These are phyloP conservation scores for Fusarium tricinctum DNA, from an alignment of 2,329 filamentous ascomycete genomes.

Conservation along the genomic window DNA sequence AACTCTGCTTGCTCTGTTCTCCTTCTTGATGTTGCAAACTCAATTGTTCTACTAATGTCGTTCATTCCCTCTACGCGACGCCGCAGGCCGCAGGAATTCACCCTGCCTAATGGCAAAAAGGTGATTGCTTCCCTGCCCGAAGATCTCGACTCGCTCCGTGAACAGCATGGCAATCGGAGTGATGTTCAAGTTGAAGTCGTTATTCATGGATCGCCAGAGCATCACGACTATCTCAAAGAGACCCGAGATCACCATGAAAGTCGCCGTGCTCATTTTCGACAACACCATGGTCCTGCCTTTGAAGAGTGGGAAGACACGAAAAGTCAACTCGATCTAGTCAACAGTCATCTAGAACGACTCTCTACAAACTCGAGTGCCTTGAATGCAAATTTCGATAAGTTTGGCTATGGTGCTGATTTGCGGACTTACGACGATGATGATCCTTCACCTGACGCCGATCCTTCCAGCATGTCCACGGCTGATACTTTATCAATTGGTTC, in stretches of 20 bases:
- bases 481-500: constrained; percentile 48
- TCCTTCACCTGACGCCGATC: constrained; percentile 15
- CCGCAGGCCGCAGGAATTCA: constrained; percentile 65
- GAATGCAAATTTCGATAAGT: constrained; percentile 73
- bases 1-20: not conserved
- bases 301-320: constrained; percentile 70
- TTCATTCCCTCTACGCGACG: constrained; percentile 42
- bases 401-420: constrained; percentile 72
- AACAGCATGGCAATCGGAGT: constrained; percentile 56
- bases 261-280: constrained; percentile 61
- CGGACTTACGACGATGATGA: constrained; percentile 60
- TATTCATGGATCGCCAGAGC: constrained; percentile 68
- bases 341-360: constrained; percentile 66
- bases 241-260: constrained; percentile 67
- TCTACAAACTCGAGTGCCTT: constrained; percentile 68
- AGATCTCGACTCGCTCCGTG: constrained; percentile 64
- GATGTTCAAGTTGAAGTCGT: constrained; percentile 66
- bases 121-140: constrained; percentile 71
- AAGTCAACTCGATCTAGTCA: constrained; percentile 66
- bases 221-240: constrained; percentile 61
- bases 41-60: constrained; percentile 36
- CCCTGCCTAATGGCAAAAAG: constrained; percentile 67
- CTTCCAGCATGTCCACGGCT: constrained; percentile 43
- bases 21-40: constrained; percentile 8
- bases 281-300: constrained; percentile 64